Percentiles rank a stretch among this genome's conserved stretches.
Conservation (phyloP, 768 basidiomycete species). For the Clitopilus hobsonii region DNA sequence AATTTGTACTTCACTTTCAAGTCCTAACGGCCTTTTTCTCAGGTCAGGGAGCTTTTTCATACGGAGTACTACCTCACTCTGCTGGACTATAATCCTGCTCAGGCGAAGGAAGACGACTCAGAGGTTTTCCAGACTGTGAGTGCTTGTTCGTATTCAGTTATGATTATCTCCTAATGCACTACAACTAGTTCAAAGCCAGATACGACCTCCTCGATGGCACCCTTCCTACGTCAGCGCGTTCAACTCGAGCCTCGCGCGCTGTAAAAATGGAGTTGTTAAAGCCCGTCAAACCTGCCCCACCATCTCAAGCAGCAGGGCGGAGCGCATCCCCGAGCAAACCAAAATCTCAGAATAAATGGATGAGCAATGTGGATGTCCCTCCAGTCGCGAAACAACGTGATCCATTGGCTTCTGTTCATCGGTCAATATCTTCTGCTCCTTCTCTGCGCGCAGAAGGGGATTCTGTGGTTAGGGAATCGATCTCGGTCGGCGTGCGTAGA, state of each 20-base stretch:
- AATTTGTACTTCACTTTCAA: background rate
- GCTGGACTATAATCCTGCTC: slow-evolving; percentile 77
- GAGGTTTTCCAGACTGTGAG: slow-evolving; percentile 71
- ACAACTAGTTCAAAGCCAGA: slow-evolving; percentile 50
- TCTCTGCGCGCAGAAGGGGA: background rate
- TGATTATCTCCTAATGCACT: slow-evolving; percentile 3
- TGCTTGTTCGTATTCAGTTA: slow-evolving; percentile 6
- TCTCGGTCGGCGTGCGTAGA: background rate
- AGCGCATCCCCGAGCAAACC: background rate
- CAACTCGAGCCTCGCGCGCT: slow-evolving; percentile 55
- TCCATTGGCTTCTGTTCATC: background rate
- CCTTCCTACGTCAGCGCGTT: slow-evolving; percentile 43
- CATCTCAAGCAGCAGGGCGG: background rate
- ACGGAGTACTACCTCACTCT: slow-evolving; percentile 77
- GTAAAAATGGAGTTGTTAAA: slow-evolving; percentile 14
- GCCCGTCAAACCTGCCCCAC: background rate
- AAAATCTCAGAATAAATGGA: too few species aligned
- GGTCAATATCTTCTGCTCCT: background rate
- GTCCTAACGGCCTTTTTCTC: slow-evolving; percentile 3
- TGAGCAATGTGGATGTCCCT: too few species aligned
- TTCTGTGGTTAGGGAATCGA: background rate
- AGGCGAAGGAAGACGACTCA: slow-evolving; percentile 69
- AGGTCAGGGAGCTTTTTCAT: slow-evolving; percentile 89
- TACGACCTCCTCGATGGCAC: slow-evolving; percentile 58
- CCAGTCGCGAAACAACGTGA: background rate